phyloP scores from a whole-genome alignment of 495 filamentous ascomycete species.

The Pyrenula aspistea region DNA sequence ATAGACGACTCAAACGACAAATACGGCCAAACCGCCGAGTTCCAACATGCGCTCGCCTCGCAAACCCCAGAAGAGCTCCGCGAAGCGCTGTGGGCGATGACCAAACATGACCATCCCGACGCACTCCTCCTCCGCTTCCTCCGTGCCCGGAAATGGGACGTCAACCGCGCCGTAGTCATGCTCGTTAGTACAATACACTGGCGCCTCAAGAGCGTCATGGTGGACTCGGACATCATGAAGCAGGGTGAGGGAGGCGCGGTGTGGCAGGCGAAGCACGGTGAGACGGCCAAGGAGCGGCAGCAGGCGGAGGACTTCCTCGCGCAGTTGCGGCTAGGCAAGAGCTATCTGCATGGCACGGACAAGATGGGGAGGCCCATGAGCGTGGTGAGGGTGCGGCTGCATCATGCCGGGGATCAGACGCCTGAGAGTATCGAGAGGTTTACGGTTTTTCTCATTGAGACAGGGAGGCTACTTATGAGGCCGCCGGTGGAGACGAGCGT shows the following conservation, averaged over 20 bases:
- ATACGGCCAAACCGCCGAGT: slow-evolving; percentile 81
- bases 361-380: slow-evolving; percentile 81
- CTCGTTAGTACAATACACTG: slow-evolving; percentile 88
- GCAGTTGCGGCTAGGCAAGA: slow-evolving; percentile 88
- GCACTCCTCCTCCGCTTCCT: slow-evolving; percentile 79
- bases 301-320: slow-evolving; percentile 70
- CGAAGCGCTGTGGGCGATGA: slow-evolving; percentile 83
- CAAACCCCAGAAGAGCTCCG: slow-evolving; percentile 69
- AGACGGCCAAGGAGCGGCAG: slow-evolving; percentile 41
- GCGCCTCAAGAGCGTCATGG: slow-evolving; percentile 68
- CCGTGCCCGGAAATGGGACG: slow-evolving; percentile 90
- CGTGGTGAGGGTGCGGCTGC: slow-evolving; percentile 69
- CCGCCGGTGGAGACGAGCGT: slow-evolving; percentile 85
- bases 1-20: slow-evolving; percentile 71
- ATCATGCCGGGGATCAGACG: slow-evolving; percentile 69
- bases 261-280: slow-evolving; percentile 41
- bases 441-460: slow-evolving; percentile 92
- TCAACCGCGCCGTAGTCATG: slow-evolving; percentile 89
- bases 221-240: slow-evolving; percentile 75
- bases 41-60: slow-evolving; percentile 63
- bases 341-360: slow-evolving; percentile 81
- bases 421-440: slow-evolving; percentile 72
- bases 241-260: slow-evolving; percentile 61
- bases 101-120: slow-evolving; percentile 92
- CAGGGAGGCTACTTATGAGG: slow-evolving; percentile 67